These are phyloP conservation scores for Tinospora cordifolia DNA, from an alignment of 164 flowering plant species.

Conservation along the genomic window DNA sequence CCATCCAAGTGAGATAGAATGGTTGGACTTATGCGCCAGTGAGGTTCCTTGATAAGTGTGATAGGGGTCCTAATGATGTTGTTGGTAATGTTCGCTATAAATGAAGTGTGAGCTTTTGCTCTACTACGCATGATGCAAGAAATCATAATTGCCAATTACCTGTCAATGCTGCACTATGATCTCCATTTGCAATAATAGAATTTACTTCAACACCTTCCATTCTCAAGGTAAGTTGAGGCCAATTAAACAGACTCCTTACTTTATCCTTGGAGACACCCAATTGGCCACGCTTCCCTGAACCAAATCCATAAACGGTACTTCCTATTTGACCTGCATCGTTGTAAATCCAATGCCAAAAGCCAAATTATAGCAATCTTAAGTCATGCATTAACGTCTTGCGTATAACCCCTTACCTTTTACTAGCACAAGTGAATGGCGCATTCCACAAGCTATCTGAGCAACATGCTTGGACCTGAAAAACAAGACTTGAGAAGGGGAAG, in stretches of 20 bases:
- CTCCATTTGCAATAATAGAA: slow-evolving; percentile 71
- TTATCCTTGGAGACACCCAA: slow-evolving; percentile 49
- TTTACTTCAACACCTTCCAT: slow-evolving; percentile 37
- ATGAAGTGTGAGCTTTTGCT: neutral
- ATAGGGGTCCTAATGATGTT: no score
- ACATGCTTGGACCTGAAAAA: slow-evolving; percentile 45
- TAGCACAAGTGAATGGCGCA: slow-evolving; percentile 84
- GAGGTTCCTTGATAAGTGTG: no score
- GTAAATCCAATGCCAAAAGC: neutral
- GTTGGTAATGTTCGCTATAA: slow-evolving; percentile 38
- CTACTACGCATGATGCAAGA: neutral
- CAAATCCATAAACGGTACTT: slow-evolving; percentile 61
- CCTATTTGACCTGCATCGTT: slow-evolving; percentile 31
- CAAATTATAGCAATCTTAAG: neutral
- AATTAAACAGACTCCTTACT: slow-evolving; percentile 28
- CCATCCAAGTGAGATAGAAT: no score
- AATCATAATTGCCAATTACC: slow-evolving; percentile 30
- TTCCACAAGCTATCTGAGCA: slow-evolving; percentile 69
- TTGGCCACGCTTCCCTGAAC: slow-evolving; percentile 85
- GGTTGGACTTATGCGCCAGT: no score
- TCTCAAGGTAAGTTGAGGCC: slow-evolving; percentile 47
- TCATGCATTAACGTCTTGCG: no score
- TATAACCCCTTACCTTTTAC: slow-evolving; percentile 39
- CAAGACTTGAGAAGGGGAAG: slow-evolving; percentile 45
- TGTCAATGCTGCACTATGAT: slow-evolving; percentile 84